A percentile compares a stretch with the other conserved stretches of the same genome.
phyloP scores from a whole-genome alignment of 176 grass and related monocot genomes.

The Cenchrus fungigraminus region DNA sequence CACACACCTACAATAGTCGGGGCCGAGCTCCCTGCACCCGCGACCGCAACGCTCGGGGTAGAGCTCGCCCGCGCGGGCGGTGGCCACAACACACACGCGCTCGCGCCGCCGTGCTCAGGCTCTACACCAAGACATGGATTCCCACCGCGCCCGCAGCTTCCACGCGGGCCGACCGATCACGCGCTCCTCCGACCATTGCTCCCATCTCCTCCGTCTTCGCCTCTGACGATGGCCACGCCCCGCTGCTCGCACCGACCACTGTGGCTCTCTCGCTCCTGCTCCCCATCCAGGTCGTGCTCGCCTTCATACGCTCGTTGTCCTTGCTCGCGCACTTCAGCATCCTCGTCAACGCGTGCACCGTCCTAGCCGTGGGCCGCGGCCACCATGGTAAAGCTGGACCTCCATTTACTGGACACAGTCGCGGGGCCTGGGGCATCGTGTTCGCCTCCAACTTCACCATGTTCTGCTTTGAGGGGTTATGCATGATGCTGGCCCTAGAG shows the following conservation, averaged over 20 bases:
- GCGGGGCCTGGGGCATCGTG: slow-evolving; percentile 63
- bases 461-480: slow-evolving; percentile 95
- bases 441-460: slow-evolving; percentile 76
- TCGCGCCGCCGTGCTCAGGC: too few relatives aligned
- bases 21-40: too few relatives aligned
- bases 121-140: too few relatives aligned
- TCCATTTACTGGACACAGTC: slow-evolving; percentile 50
- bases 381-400: slow-evolving; percentile 74
- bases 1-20: too few relatives aligned
- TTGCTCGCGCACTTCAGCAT: slow-evolving; percentile 73
- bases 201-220: slow-evolving; percentile 64
- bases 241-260: slow-evolving; percentile 25
- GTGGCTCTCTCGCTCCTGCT: slow-evolving; percentile 74
- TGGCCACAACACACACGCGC: too few relatives aligned
- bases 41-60: too few relatives aligned
- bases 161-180: too few relatives aligned
- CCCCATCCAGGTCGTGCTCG: slow-evolving; percentile 62
- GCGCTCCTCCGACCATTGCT: too few relatives aligned
- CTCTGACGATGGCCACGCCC: neutral
- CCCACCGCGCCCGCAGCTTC: too few relatives aligned
- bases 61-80: too few relatives aligned
- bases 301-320: slow-evolving; percentile 68
- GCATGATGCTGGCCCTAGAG: slow-evolving; percentile 84
- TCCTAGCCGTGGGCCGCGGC: slow-evolving; percentile 55
- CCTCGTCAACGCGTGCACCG: slow-evolving; percentile 79